Evolutionary conservation across 78 protist species (phyloP), one percentile per base, ranked within the genome.

Genomic region (Acrasis kona): DNA sequence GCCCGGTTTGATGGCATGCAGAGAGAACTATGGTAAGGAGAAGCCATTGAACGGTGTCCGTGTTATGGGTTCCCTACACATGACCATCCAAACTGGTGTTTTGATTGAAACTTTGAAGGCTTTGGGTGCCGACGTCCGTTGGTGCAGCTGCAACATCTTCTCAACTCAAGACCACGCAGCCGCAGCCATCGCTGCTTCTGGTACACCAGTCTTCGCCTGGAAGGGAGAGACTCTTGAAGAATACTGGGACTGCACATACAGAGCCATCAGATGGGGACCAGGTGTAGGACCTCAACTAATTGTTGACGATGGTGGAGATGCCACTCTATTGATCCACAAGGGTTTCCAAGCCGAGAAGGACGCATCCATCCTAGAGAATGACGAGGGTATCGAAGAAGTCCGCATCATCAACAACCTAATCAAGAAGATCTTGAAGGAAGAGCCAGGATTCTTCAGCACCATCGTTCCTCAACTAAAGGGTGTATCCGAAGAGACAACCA

Each of bases 111-210:
- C 99, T 1, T 93, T 97, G 39, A 41, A 78, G 39, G 92, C 74
- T 19, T 88, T 97, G 42, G 99, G 99, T 29, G 99, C 99, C 68
- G 77, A 89, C 61, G 93, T 97, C 68, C 78, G 87, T 61, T 97
- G 99, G 99, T 84, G 89, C 76, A 91, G 97, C 35, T 97, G 99
- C 94, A 98, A 98, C 97, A 98, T 98, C 82, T 98, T 93, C 97
- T 94, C 98, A 57, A 98, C 99, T 41, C 98, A 96, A 88, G 99
- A 50, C 19, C 61, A 50, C 19, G 61, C 61, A n/a, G 61, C 61
- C 19, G 61, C 61, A n/a, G 61, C 61, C 50, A 84, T 96, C n/a
- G 99, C 96, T 40, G 87, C 82, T n/a, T 72, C 92, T n/a, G 97
- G 95, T 64, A 86, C 89, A 66, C 91, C 92, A 58, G 96, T 94